phyloP scores from a whole-genome alignment of 768 basidiomycete species.

The Phlebiopsis flavidoalba region DNA sequence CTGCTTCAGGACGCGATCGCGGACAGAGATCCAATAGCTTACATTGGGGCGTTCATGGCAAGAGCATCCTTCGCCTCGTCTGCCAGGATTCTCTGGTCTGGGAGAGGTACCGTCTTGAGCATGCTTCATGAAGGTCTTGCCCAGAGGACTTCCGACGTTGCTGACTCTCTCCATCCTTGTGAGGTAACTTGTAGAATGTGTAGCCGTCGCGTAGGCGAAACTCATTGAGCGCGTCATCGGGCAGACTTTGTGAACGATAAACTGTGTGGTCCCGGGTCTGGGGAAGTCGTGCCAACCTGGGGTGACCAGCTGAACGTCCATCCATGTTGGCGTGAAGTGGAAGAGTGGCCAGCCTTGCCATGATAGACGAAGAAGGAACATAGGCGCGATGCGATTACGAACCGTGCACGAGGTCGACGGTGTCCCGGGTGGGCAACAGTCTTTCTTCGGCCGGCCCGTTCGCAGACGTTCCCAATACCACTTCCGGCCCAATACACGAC shows the following conservation, averaged over 20 bases:
- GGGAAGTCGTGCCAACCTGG: conserved; percentile 35
- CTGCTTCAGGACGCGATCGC: conserved; percentile 89
- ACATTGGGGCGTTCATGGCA: conserved; percentile 89
- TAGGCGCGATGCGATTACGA: conserved; percentile 75
- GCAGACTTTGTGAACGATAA: conserved; percentile 48
- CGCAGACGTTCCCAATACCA: conserved; percentile 91
- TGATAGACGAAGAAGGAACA: conserved; percentile 76
- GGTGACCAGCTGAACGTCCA: conserved; percentile 87
- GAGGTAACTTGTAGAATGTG: conserved; percentile 88
- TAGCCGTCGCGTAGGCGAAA: conserved; percentile 42
- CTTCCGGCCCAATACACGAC: conserved; percentile 77
- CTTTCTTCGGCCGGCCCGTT: conserved; percentile 70
- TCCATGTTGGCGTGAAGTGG: conserved; percentile 79
- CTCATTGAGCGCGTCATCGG: conserved; percentile 55
- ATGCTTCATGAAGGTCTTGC: conserved; percentile 85
- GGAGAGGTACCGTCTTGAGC: conserved; percentile 86
- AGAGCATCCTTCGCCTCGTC: conserved; percentile 80
- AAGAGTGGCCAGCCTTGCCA: conserved; percentile 88
- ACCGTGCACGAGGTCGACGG: conserved; percentile 81
- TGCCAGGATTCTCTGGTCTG: conserved; percentile 74
- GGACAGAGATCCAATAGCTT: conserved; percentile 96
- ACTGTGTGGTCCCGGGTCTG: conserved; percentile 32
- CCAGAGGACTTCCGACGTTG: conserved; percentile 91
- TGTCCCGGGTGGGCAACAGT: conserved; percentile 54
- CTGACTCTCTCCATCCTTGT: conserved; percentile 92